phyloP scores from a whole-genome alignment of 2,329 filamentous ascomycete species.

The Diplodia sapinea region DNA sequence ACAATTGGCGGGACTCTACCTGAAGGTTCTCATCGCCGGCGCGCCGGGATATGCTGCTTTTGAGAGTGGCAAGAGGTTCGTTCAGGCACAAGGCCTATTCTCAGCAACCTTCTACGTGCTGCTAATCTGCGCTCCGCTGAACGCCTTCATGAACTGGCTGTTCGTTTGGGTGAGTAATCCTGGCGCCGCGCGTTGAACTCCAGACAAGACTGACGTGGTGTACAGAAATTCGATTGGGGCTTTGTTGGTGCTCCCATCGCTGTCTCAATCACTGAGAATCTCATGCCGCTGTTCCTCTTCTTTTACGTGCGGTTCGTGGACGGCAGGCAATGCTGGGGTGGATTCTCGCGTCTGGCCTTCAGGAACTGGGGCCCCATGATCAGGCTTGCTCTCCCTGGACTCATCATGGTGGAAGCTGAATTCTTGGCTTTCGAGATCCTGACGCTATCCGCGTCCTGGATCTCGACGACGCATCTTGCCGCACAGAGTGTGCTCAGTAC shows the following conservation, averaged over 20 bases:
- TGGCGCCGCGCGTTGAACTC: not conserved
- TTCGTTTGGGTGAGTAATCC: conserved; percentile 69
- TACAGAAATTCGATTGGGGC: conserved; percentile 45
- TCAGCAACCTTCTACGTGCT: conserved; percentile 82
- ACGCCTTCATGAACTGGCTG: conserved; percentile 79
- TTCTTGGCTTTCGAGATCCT: conserved; percentile 49
- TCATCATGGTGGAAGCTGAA: conserved; percentile 86
- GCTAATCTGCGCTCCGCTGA: conserved; percentile 80
- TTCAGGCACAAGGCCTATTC: conserved; percentile 89
- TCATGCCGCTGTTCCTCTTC: conserved; percentile 75
- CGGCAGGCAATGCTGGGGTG: conserved; percentile 79
- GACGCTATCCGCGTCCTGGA: conserved; percentile 78
- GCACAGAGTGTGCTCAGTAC: conserved; percentile 82
- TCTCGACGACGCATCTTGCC: conserved; percentile 80
- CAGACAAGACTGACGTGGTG: not conserved
- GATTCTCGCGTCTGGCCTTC: conserved; percentile 71
- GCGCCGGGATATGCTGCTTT: conserved; percentile 78
- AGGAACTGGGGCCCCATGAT: conserved; percentile 85
- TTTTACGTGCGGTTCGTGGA: conserved; percentile 73
- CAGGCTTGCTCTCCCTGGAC: conserved; percentile 82
- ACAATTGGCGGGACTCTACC: conserved; percentile 72
- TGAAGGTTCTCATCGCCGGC: conserved; percentile 72
- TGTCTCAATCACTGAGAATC: conserved; percentile 74
- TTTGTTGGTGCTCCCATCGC: conserved; percentile 83
- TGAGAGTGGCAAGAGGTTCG: conserved; percentile 80